Base-by-base conservation (phyloP, 2,329 filamentous ascomycete genomes). In the Exophiala calicioides region DNA sequence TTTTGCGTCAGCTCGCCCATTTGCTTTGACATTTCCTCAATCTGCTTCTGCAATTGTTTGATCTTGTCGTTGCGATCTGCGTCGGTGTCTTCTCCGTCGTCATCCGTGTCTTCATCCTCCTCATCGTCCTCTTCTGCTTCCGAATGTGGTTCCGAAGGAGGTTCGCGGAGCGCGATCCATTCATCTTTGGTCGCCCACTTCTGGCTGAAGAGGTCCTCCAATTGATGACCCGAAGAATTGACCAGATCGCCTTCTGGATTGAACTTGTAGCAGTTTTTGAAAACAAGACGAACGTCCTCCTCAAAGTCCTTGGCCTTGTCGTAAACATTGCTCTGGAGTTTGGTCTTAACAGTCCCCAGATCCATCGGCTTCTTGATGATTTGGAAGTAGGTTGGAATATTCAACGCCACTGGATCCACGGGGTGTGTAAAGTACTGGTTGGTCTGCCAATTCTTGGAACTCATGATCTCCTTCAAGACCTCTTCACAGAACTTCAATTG, bases 351-450 rank as follows among this genome's bases (percentile, higher is more conserved):
- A n/a, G 88, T 95, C 12, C 79, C 76, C 38, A 96, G 75, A 65
- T 98, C 91, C 91, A 97, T 98, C 0, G 93, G 93, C 65, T 90
- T 89, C 75, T 95, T 97, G 71, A 98, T 90, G 52, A 97, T 76
- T 61, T 86, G 89, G 65, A 93, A 88, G 65, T 98, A 98, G 18
- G 86, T 85, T 1, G 93, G 93, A 50, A 97, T 96, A 64, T 91
- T 90, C 43, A 97, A 74, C 0, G 90, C 91, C 26, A 97, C 90
- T 0, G 93, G 90, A 64, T 98, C 93, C 15, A 98, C 93, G 0
- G 93, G 87, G 5, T 79, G 72, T 60, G 88, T 72, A 71, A 98
- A 98, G 49, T 87, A 84, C 44, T 78, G 77, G 32, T 88, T 88
- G 56, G 84, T 72, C 2, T 70, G 63, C 45, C 74, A 76, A 63